Evolutionary conservation across 345 rosid genomes (phyloP), one percentile per base, ranked within the genome.

Genomic region (Cardamine chenopodiifolia): DNA sequence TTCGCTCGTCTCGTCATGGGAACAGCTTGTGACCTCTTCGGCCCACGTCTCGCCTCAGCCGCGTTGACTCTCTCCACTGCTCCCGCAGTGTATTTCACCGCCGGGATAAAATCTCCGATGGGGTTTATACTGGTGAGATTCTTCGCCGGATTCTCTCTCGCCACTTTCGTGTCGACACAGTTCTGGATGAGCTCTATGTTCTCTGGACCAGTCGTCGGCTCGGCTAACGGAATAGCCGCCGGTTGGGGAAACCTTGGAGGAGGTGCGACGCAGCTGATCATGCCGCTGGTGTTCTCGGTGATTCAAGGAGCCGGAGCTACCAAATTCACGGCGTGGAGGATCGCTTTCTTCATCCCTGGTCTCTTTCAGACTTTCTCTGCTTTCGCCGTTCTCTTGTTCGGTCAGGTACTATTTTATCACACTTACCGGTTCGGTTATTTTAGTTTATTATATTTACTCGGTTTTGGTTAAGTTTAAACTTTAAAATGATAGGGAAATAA

Each of bases 181-280:
- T 93, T 87, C 84, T 93, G 98, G 96, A 93, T 90, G 98, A 90
- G 96, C 82, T 86, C 93, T 4, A 93, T 93, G 98, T 90, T 93
- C 70, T 85, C 93, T 0, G 70, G 85, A 9, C 80, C 81, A 0
- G 89, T 90, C 1, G 97, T 93, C 0, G 98, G 93, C 7, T 76
- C 93, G 0, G 96, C 97, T 11, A 93, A 93, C 20, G 98, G 92
- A 0, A 79, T 89, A 13, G 88, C 97, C n/a, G 97, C 85, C 1
- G 98, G 98, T 0, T 93, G 98, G 97, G 98, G 97, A 15, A 93
- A 90, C 67, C 89, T 93, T 0, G 98, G 98, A 2, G 98, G 98
- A 0, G 98, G 97, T 0, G 93, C 93, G 50, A 88, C 97, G 19
- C 98, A 93, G 76, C 88, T 93, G 39, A 86, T 93, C 80, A 90